These are phyloP conservation scores for Combretum micranthum DNA, from an alignment of 345 rosid genomes.

Conservation along the genomic window DNA sequence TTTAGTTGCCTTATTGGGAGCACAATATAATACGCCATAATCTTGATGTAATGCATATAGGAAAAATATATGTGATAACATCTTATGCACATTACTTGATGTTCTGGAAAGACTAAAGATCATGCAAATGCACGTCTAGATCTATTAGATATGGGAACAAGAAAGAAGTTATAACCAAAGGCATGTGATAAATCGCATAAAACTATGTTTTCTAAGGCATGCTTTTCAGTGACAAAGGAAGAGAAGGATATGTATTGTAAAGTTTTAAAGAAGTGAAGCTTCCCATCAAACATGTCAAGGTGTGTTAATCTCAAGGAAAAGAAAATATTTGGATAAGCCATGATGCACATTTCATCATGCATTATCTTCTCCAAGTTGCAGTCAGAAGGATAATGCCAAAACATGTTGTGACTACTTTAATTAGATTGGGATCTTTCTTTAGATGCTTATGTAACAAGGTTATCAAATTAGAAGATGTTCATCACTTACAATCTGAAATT, in stretches of 20 bases:
- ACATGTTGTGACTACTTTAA: too few relatives aligned
- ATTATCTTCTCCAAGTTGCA: neutral
- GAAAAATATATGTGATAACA: constrained; percentile 7
- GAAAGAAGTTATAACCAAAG: neutral
- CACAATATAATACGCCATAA: neutral
- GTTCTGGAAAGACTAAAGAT: neutral
- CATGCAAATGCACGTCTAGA: neutral
- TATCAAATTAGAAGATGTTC: too few relatives aligned
- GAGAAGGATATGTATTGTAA: neutral
- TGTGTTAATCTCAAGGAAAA: too few relatives aligned
- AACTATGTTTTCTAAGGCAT: too few relatives aligned
- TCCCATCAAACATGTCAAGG: neutral
- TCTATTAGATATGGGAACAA: neutral
- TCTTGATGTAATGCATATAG: constrained; percentile 2
- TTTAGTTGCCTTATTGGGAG: constrained; percentile 6
- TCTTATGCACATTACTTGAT: neutral
- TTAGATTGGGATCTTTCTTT: too few relatives aligned
- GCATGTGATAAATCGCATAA: too few relatives aligned
- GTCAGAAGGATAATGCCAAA: too few relatives aligned
- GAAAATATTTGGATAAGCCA: too few relatives aligned
- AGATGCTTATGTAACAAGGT: too few relatives aligned
- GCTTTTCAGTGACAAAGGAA: too few relatives aligned
- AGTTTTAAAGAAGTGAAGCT: neutral
- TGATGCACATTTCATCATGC: too few relatives aligned
- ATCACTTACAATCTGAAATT: neutral